phyloP scores from a whole-genome alignment of 805 yeast genomes.

The Candida krabiensis region DNA sequence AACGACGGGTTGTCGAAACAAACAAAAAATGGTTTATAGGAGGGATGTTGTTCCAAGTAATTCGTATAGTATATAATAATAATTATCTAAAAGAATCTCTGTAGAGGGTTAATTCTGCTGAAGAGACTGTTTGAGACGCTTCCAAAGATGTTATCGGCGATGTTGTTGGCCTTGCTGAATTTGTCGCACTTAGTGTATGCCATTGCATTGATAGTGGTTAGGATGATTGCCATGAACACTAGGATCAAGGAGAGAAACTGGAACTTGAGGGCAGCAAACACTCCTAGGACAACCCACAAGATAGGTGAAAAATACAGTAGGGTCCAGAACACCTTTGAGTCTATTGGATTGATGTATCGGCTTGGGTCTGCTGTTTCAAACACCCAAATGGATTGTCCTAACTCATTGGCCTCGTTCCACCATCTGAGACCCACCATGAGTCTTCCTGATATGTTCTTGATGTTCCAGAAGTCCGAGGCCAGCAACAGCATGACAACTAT shows the following conservation, averaged over 20 bases:
- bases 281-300: slow-evolving; percentile 70
- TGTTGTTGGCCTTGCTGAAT: slow-evolving; percentile 77
- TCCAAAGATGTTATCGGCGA: slow-evolving; percentile 60
- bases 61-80: slow-evolving; percentile 4
- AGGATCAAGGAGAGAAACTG: slow-evolving; percentile 66
- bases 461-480: slow-evolving; percentile 92
- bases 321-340: slow-evolving; percentile 85
- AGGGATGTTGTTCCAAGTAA: neutral
- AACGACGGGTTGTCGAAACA: neutral
- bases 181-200: slow-evolving; percentile 93
- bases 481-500: slow-evolving; percentile 72
- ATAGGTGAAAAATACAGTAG: slow-evolving; percentile 74
- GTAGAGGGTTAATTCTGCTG: slow-evolving; percentile 45
- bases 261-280: slow-evolving; percentile 76
- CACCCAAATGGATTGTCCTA: slow-evolving; percentile 79
- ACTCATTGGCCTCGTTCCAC: slow-evolving; percentile 86
- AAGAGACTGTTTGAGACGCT: slow-evolving; percentile 45
- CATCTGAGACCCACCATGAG: slow-evolving; percentile 88
- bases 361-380: slow-evolving; percentile 80
- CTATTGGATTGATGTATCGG: slow-evolving; percentile 82
- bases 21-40: neutral
- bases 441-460: slow-evolving; percentile 88
- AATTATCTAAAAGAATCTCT: slow-evolving; percentile 15
- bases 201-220: slow-evolving; percentile 79
- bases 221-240: slow-evolving; percentile 63